A percentile compares a stretch with the other conserved stretches of the same genome.
Evolutionary conservation across 75 land plant genomes (phyloP).

Genomic region (Ceratopteris richardii): DNA sequence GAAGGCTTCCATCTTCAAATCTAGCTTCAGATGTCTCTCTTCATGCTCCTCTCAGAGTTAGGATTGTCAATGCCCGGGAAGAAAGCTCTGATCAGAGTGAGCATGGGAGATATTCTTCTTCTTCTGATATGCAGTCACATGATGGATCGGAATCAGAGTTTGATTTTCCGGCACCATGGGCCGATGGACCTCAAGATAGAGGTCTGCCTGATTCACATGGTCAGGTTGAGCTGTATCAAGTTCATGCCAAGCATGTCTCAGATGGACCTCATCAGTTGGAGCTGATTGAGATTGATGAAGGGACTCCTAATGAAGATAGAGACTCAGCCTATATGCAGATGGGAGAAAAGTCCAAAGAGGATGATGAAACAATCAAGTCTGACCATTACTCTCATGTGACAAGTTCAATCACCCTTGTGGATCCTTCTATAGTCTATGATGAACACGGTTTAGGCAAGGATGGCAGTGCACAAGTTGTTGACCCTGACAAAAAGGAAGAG

Average conservation of each 20-base stretch:
- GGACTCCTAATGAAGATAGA: neutral
- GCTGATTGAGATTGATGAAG: neutral
- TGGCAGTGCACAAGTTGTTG: too few species aligned
- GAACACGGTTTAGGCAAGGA: too few species aligned
- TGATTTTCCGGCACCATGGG: conserved; percentile 1
- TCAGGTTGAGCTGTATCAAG: too few species aligned
- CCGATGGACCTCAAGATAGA: neutral
- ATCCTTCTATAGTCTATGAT: too few species aligned
- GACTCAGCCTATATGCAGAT: too few species aligned
- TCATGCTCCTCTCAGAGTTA: neutral
- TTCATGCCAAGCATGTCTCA: neutral
- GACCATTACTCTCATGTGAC: too few species aligned
- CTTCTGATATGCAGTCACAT: neutral
- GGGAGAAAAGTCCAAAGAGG: too few species aligned
- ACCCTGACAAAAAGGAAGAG: too few species aligned
- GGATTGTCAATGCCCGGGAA: neutral
- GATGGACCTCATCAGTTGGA: neutral
- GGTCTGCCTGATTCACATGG: neutral
- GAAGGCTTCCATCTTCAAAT: too few species aligned
- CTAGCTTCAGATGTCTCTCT: neutral
- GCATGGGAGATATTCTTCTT: neutral
- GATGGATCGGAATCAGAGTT: conserved; percentile 4
- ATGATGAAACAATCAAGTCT: too few species aligned
- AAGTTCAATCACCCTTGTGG: too few species aligned
- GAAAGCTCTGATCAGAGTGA: neutral